Base-by-base conservation (phyloP, 1,139 yeast genomes). In the Diutina pseudorugosa region DNA sequence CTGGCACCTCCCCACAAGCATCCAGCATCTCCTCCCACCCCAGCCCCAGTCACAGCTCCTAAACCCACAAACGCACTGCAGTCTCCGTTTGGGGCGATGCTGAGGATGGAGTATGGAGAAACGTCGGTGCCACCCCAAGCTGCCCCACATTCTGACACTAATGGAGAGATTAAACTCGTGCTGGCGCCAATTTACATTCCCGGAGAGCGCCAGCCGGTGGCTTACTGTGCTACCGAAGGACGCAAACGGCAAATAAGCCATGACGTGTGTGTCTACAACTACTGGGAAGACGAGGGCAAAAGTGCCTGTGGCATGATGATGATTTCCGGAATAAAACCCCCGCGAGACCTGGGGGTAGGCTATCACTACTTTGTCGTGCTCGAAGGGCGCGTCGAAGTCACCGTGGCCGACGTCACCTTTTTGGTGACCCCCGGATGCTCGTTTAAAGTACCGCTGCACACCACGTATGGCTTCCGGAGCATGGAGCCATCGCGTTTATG, bases 231-330 rank as follows among this genome's bases (percentile, higher is more conserved):
- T 19, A 16, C 5, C 8, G 11, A 21, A 5, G 47, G 47, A n/a
- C 47, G 47, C 12, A 25, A 25, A 14, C 47, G 47, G 3, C 27
- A 19, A 4, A 4, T 45, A 4, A 27, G 27, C 27, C 41, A 45
- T 9, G 36, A 45, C 19, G 49, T 45, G 11, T 14, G 18, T 27
- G 23, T 27, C 5, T 7, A 25, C 27, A 27, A 21, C 18, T 45
- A 45, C 21, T 45, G 49, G 49, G 49, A 45, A 16, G 41, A 45
- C 18, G 40, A 33, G 9, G 14, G 14, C 20, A 33, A 16, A 7
- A 45, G 49, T 18, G 49, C 49, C 20, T 27, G 49, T 18, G 49
- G 49, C 8, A 16, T 45, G 49, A 45, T 45, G 49, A 27, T n/a
- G 16, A 27, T 45, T 6, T 27, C 49, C 21, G 49, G 49, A 14